Conservation (phyloP, 179 eudicot species). For the Drosera spatulata region DNA sequence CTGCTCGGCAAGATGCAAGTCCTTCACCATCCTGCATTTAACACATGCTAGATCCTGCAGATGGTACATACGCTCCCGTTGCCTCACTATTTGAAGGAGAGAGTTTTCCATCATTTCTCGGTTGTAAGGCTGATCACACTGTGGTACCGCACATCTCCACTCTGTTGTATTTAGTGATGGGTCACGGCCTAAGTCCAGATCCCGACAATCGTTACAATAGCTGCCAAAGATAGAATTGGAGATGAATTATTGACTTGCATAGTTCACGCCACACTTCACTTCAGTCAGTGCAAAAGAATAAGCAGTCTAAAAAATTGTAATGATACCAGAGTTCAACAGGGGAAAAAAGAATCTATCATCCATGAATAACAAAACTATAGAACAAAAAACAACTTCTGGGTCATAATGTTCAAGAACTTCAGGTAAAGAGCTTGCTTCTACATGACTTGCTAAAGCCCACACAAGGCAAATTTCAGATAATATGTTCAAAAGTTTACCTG, state of each 20-base stretch:
- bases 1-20: conserved; percentile 75
- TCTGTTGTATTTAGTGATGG: conserved; percentile 58
- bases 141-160: conserved; percentile 81
- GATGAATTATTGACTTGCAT: neutral
- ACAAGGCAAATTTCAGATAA: neutral
- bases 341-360: too few relatives aligned
- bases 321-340: too few relatives aligned
- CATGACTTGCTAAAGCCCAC: too few relatives aligned
- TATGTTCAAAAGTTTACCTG: conserved; percentile 39
- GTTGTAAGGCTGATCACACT: conserved; percentile 89
- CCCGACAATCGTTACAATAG: conserved; percentile 87
- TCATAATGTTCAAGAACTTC: too few relatives aligned
- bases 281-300: too few relatives aligned
- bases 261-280: neutral
- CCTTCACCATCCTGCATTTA: conserved; percentile 89
- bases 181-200: conserved; percentile 76
- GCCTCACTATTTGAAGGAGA: conserved; percentile 84
- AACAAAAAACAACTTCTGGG: too few relatives aligned
- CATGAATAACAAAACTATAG: too few relatives aligned
- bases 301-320: too few relatives aligned
- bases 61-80: conserved; percentile 90
- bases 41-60: conserved; percentile 82
- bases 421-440: too few relatives aligned
- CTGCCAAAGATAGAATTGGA: conserved; percentile 28
- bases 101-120: conserved; percentile 78